Percentiles rank a stretch among this genome's conserved stretches.
Conservation (phyloP, 345 rosid genomes). For the Rhizophora apiculata region DNA sequence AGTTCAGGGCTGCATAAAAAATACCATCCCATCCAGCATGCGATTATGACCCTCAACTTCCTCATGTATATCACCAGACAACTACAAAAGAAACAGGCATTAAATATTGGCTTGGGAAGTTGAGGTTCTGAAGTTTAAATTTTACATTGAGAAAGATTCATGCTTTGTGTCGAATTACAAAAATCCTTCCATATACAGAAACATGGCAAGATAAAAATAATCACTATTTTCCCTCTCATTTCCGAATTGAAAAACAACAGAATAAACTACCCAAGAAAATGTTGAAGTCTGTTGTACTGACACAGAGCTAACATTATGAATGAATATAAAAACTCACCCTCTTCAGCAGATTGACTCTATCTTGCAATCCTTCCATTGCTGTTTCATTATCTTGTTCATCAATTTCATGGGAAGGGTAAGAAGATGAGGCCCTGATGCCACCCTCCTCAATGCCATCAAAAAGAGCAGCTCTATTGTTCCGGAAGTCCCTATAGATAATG, state of each 20-base stretch:
- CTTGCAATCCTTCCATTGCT: slow-evolving; percentile 93
- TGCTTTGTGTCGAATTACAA: background rate
- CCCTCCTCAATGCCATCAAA: slow-evolving; percentile 97
- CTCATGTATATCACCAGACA: slow-evolving; percentile 88
- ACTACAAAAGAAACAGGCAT: slow-evolving; percentile 36
- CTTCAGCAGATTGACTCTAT: slow-evolving; percentile 78
- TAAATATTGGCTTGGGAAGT: slow-evolving; percentile 1
- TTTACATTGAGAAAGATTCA: background rate
- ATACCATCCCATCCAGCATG: slow-evolving; percentile 85
- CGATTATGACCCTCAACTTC: slow-evolving; percentile 86
- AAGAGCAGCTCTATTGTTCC: slow-evolving; percentile 61
- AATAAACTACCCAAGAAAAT: too few species aligned
- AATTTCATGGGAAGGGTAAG: slow-evolving; percentile 81
- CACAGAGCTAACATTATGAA: background rate
- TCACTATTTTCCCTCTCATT: background rate
- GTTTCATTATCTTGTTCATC: slow-evolving; percentile 90
- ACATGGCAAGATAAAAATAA: background rate
- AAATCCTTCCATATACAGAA: slow-evolving; percentile 3
- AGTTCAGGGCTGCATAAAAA: background rate
- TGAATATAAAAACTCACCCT: slow-evolving; percentile 48
- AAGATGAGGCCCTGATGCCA: slow-evolving; percentile 84
- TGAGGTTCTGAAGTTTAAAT: background rate
- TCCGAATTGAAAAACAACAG: too few species aligned
- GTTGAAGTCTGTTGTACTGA: background rate
- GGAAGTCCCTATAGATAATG: slow-evolving; percentile 54